Evolutionary conservation across 805 yeast genomes (phyloP), one percentile per base, ranked within the genome.

Genomic region (Wickerhamiella parazyma): DNA sequence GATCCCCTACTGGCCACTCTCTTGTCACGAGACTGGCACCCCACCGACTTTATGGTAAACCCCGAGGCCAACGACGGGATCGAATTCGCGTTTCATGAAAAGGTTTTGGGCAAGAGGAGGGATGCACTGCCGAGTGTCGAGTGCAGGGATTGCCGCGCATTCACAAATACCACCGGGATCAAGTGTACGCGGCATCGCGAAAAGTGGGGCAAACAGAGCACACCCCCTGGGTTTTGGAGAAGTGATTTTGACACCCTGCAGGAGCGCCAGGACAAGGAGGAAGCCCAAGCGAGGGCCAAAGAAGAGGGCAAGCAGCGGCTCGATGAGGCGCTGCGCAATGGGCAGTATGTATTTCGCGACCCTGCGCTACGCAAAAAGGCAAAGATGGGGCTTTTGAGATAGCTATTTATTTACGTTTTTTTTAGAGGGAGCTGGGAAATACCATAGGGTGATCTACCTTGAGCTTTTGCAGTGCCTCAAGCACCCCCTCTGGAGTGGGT

Each of bases 181-280:
- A 41, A 50, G n/a, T 48, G 44, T 16, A 50, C 58, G 4, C 46
- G 56, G 3, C 58, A 60, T 35, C 42, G 53, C 8, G 56, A 61
- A 38, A 31, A 55, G 19, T 59, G 63, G 52, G 55, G 51, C 6
- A 56, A 69, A 35, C 66, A 67, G 0, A 62, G 63, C 3, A 64
- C 73, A 1, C 81, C 80, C 1, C 76, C 76, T 0, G 80, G 80
- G 1, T 75, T 69, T 57, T 76, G 73, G 49, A 58, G 74, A 33
- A 63, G 75, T 19, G 81, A 74, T 42, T 75, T 78, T 49, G 61
- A 60, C 4, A 71, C 80, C 0, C 80, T 73, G 47, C 75, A 76
- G 50, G 55, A 61, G 10, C 51, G 42, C 1, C 59, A 54, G 35
- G 74, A 68, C 45, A 65, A 64, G 49, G 46, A 47, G 14, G 57